Conservation (phyloP, 495 filamentous ascomycete species). For the Entonaema liquescens region DNA sequence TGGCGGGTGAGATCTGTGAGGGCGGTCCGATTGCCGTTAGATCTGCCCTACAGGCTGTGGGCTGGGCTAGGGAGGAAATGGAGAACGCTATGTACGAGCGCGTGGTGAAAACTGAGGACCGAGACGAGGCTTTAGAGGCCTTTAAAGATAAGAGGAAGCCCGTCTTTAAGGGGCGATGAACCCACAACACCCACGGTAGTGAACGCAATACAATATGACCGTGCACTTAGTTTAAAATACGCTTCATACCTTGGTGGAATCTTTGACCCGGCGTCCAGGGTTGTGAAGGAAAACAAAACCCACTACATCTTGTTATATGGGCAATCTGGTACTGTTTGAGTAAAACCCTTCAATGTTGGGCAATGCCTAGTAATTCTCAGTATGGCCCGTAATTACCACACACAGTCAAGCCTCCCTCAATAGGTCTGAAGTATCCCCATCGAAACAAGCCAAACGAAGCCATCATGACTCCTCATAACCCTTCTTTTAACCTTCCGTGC, state of each 20-base stretch:
- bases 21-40: slow-evolving; percentile 84
- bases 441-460: no score
- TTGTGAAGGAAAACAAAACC: background rate
- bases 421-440: no score
- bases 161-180: slow-evolving; percentile 72
- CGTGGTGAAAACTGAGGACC: slow-evolving; percentile 83
- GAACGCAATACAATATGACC: background rate
- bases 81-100: slow-evolving; percentile 83
- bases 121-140: slow-evolving; percentile 83
- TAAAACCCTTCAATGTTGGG: no score
- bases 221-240: no score
- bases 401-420: no score
- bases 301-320: no score
- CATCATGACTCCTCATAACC: no score
- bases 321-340: no score
- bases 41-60: slow-evolving; percentile 76
- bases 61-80: slow-evolving; percentile 67
- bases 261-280: background rate
- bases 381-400: no score
- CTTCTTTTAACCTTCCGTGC: no score
- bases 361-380: no score
- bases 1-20: slow-evolving; percentile 84
- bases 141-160: slow-evolving; percentile 94
- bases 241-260: background rate
- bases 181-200: background rate